These are phyloP conservation scores for Fraxinus angustifolia DNA, from an alignment of 305 asterid species.

Conservation along the genomic window DNA sequence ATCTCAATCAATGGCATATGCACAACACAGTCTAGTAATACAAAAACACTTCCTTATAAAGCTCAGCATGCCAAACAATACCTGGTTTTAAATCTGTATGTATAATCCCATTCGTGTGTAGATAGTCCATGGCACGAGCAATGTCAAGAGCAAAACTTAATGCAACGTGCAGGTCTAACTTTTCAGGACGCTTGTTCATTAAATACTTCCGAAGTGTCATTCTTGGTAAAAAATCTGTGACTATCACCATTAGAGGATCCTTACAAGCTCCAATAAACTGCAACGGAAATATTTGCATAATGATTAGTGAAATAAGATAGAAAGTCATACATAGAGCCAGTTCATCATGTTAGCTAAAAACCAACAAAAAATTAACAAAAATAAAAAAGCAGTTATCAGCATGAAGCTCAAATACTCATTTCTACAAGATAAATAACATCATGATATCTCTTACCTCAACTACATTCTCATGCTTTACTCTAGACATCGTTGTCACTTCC, in stretches of 20 bases:
- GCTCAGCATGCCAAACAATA: background rate
- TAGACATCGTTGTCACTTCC: conserved; percentile 88
- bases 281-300: conserved; percentile 18
- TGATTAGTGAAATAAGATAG: background rate
- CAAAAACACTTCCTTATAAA: background rate
- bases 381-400: background rate
- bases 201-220: conserved; percentile 88
- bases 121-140: background rate
- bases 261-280: conserved; percentile 98
- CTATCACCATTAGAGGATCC: conserved; percentile 93
- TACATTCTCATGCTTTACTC: conserved; percentile 84
- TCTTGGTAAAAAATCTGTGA: conserved; percentile 81
- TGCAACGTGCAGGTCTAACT: conserved; percentile 49
- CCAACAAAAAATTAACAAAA: background rate
- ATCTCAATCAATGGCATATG: background rate
- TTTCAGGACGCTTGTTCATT: conserved; percentile 68
- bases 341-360: background rate
- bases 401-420: background rate
- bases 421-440: background rate
- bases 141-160: background rate
- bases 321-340: background rate
- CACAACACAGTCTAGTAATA: background rate
- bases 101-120: background rate
- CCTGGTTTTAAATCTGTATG: background rate
- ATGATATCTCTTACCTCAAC: conserved; percentile 56